Conservation (phyloP, 2,329 filamentous ascomycete genomes). For the Dryadomyces quercivorus region DNA sequence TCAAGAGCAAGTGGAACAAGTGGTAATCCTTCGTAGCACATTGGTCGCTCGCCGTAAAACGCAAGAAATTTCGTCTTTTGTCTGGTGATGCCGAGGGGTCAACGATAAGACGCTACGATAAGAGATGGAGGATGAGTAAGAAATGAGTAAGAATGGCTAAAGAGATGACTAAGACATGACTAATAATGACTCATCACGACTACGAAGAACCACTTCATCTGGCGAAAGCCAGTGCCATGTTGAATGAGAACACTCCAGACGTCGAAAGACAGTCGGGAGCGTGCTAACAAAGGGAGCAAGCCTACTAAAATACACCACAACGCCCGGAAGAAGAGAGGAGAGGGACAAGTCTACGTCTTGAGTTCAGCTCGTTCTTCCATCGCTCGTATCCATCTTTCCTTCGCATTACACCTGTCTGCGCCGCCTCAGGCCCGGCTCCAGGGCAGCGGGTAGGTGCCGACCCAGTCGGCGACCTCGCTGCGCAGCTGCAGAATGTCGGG, state of each 20-base stretch:
- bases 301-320: background rate
- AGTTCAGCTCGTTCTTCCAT: background rate
- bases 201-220: too few relatives aligned
- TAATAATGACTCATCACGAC: too few relatives aligned
- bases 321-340: background rate
- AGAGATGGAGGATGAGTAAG: too few relatives aligned
- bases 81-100: background rate
- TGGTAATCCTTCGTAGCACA: background rate
- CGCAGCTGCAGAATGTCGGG: constrained; percentile 61
- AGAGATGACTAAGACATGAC: too few relatives aligned
- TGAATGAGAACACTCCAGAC: too few relatives aligned
- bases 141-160: too few relatives aligned
- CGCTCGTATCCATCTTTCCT: background rate
- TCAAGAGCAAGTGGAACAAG: background rate
- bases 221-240: too few relatives aligned
- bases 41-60: background rate
- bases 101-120: too few relatives aligned
- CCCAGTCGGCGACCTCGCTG: constrained; percentile 68
- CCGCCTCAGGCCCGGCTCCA: constrained; percentile 30
- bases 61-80: background rate
- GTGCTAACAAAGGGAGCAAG: too few relatives aligned
- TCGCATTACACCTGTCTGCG: background rate
- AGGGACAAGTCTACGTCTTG: background rate
- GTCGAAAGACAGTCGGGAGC: too few relatives aligned
- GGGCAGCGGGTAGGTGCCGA: constrained; percentile 59